Evolutionary conservation across 352 stramenopile genomes (phyloP).

Genomic region (Pythium dissimile): DNA sequence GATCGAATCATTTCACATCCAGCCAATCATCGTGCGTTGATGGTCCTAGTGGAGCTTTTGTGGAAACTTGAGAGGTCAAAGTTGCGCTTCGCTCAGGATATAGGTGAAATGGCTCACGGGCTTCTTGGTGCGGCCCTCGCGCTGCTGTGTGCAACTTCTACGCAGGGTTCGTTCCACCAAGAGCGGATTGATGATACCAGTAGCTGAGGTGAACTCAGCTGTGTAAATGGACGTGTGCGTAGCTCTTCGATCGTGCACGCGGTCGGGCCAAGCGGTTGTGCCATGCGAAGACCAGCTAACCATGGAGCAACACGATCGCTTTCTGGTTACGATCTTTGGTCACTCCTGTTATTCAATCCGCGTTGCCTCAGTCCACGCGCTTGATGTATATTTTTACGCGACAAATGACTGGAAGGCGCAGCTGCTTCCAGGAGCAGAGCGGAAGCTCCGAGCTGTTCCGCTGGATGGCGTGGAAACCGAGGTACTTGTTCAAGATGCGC

Average conservation of each 20-base stretch:
- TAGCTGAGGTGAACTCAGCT: background rate
- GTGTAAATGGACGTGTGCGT: background rate
- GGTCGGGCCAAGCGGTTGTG: slow-evolving; percentile 38
- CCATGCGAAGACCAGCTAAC: slow-evolving; percentile 48
- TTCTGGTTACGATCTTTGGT: slow-evolving; percentile 53
- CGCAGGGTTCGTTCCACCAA: too few relatives aligned
- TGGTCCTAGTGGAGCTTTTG: background rate
- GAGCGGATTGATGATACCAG: too few relatives aligned
- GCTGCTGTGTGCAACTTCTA: background rate
- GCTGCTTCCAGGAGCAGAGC: background rate
- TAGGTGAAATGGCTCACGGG: background rate
- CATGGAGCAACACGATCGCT: slow-evolving; percentile 37
- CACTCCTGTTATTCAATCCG: slow-evolving; percentile 51
- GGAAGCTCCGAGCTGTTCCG: background rate
- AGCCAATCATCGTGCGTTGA: background rate
- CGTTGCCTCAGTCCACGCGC: slow-evolving; percentile 31
- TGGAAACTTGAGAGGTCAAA: background rate
- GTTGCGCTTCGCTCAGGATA: too few relatives aligned
- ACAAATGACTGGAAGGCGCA: background rate
- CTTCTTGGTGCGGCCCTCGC: background rate
- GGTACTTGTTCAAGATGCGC: background rate
- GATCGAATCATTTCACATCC: background rate
- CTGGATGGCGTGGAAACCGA: background rate
- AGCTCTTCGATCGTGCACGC: slow-evolving; percentile 36
- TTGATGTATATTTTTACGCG: slow-evolving; percentile 60